Percentiles rank a stretch among this genome's conserved stretches.
Evolutionary conservation across 352 stramenopile species (phyloP).

Genomic region (Thraustotheca clavata): DNA sequence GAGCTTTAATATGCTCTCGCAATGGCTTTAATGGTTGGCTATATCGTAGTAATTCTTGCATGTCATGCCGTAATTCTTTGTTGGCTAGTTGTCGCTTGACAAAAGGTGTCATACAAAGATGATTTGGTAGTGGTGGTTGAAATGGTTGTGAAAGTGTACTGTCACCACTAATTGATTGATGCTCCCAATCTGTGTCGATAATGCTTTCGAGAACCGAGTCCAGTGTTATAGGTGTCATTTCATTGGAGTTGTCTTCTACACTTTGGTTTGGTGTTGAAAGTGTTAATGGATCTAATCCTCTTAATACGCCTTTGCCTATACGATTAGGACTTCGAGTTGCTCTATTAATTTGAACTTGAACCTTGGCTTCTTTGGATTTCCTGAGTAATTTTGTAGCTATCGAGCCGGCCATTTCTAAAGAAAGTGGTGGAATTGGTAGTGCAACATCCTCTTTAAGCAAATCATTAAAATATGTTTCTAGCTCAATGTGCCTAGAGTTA

Average conservation of each 20-base stretch:
- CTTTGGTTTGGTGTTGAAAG: no score
- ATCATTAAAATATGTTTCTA: constrained; percentile 24
- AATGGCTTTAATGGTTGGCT: not conserved
- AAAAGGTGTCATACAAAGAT: constrained; percentile 15
- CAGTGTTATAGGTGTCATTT: not conserved
- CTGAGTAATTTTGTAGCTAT: not conserved
- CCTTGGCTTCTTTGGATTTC: not conserved
- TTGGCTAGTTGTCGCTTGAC: constrained; percentile 17
- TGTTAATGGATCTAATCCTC: no score
- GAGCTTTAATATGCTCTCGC: constrained; percentile 22
- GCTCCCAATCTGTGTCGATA: constrained; percentile 3
- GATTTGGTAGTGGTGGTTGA: not conserved
- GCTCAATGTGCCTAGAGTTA: constrained; percentile 3
- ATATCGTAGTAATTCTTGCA: constrained; percentile 10
- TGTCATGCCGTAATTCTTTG: not conserved
- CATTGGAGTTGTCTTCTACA: not conserved
- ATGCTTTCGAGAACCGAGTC: not conserved
- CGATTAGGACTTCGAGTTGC: no score
- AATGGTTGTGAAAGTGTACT: not conserved
- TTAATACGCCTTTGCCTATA: no score
- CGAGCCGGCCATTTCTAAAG: not conserved
- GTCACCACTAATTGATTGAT: not conserved
- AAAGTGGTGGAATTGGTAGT: not conserved
- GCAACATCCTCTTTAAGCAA: constrained; percentile 19
- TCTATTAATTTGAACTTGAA: not conserved